Base-by-base conservation (phyloP, 768 basidiomycete species). In the Russula sp. region DNA sequence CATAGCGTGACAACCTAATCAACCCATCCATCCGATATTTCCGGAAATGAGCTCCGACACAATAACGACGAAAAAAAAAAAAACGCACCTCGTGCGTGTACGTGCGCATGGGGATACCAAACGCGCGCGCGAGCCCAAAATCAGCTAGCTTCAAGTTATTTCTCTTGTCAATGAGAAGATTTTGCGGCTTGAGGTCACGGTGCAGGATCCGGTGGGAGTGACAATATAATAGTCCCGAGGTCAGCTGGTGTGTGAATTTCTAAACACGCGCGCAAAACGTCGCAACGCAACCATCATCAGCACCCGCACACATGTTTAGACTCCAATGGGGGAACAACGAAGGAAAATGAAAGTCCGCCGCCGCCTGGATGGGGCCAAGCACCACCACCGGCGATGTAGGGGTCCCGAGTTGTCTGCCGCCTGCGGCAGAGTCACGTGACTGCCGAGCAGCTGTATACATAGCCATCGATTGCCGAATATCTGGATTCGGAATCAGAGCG, bases 101-200 rank as follows among this genome's bases (percentile, higher is more conserved):
- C n/a, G 96, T 97, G 69, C 97, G 82, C 80, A 99, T 87, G 47
- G 97, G 97, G 69, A 99, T 98, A 62, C 97, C 97, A 73, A 99
- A 99, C 8, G 82, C 82, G 57, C 82, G 71, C 1, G 82, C 82
- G 32, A 84, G 75, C 48, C 82, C 82, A 69, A 84, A 84, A 71
- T 84, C 82, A 40, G 80, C 82, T 53, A 83, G 75, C 69, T 83
- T 83, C 45, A 83, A 73, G 70, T 84, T 82, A 14, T 79, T 78
- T 51, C 75, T 71, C 61, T 77, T 76, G 71, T 81, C 76, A 68
- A 84, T 82, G 57, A 84, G 73, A 56, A 84, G 71, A 69, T 84
- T 84, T 66, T 84, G 82, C 4, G 79, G 80, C 69, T 81, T 84
- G 53, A 84, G 75, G 69, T 84, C 82, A 52, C 82, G 78, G 67